A percentile compares a stretch with the other conserved stretches of the same genome.
Evolutionary conservation across 805 yeast genomes (phyloP).

Genomic region (Metschnikowia anglica): DNA sequence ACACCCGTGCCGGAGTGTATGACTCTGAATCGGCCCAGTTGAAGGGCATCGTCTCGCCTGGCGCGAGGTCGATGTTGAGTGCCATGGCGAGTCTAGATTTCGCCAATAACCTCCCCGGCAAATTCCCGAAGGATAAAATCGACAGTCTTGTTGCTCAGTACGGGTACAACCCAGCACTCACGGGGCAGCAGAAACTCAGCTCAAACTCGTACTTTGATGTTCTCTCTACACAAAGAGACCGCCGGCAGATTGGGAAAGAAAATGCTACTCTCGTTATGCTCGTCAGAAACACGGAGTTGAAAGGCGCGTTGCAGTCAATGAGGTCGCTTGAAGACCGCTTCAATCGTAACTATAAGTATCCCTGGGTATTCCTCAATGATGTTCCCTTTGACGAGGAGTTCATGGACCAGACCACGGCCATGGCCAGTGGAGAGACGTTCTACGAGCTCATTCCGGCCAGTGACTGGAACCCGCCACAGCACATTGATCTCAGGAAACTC

Average conservation of each 20-base stretch:
- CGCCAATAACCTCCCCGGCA: not conserved
- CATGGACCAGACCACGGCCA: slow-evolving; percentile 41
- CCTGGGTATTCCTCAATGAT: slow-evolving; percentile 47
- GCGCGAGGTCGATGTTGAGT: too few species aligned
- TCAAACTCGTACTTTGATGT: slow-evolving; percentile 19
- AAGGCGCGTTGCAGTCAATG: slow-evolving; percentile 59
- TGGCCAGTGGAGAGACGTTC: slow-evolving; percentile 44
- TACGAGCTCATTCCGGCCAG: slow-evolving; percentile 41
- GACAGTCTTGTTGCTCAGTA: slow-evolving; percentile 3
- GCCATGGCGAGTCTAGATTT: too few species aligned
- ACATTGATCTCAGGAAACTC: slow-evolving; percentile 32
- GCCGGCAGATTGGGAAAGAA: slow-evolving; percentile 50
- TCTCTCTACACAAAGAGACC: slow-evolving; percentile 29
- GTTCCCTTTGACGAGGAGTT: slow-evolving; percentile 43
- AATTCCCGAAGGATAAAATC: not conserved
- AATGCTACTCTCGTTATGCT: slow-evolving; percentile 89
- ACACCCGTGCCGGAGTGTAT: not conserved
- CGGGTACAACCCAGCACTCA: slow-evolving; percentile 17
- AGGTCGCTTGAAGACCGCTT: slow-evolving; percentile 45
- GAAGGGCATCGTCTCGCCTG: too few species aligned
- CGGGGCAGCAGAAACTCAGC: slow-evolving; percentile 20
- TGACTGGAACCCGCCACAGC: slow-evolving; percentile 43
- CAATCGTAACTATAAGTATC: slow-evolving; percentile 39
- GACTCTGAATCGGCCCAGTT: not conserved
- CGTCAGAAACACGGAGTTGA: slow-evolving; percentile 76